phyloP scores from a whole-genome alignment of 2,329 filamentous ascomycete genomes.

The Pyrenochaeta sp. region DNA sequence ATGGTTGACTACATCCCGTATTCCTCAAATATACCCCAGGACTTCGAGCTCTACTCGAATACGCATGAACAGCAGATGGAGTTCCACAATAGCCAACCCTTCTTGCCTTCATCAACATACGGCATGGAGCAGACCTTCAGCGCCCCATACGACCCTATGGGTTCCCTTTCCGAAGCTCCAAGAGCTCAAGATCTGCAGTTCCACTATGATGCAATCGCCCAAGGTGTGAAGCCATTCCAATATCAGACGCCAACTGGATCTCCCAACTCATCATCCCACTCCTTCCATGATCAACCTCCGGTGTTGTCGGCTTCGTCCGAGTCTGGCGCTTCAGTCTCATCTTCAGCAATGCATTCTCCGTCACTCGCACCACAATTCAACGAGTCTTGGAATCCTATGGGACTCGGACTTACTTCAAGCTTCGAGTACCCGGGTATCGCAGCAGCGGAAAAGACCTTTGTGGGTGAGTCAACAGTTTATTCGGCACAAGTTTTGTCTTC shows the following conservation, averaged over 20 bases:
- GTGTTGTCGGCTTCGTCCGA: slow-evolving; percentile 59
- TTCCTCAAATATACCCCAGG: slow-evolving; percentile 43
- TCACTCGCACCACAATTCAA: slow-evolving; percentile 68
- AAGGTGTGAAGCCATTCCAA: slow-evolving; percentile 48
- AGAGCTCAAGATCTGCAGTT: slow-evolving; percentile 48
- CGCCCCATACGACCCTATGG: slow-evolving; percentile 46
- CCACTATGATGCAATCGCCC: slow-evolving; percentile 46
- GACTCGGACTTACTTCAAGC: slow-evolving; percentile 67
- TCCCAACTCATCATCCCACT: slow-evolving; percentile 55
- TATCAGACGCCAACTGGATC: slow-evolving; percentile 53
- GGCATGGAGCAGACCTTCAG: slow-evolving; percentile 49
- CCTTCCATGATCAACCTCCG: slow-evolving; percentile 58
- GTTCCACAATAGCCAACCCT: slow-evolving; percentile 40
- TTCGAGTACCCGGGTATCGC: slow-evolving; percentile 62
- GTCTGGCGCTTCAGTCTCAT: slow-evolving; percentile 61
- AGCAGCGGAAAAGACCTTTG: slow-evolving; percentile 57
- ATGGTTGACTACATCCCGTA: slow-evolving; percentile 50
- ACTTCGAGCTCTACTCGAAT: slow-evolving; percentile 50
- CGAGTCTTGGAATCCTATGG: slow-evolving; percentile 67
- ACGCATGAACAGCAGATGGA: slow-evolving; percentile 45
- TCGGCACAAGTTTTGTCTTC: slow-evolving; percentile 32
- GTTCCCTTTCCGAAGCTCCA: slow-evolving; percentile 42
- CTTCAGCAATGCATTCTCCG: slow-evolving; percentile 61
- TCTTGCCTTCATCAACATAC: slow-evolving; percentile 38
- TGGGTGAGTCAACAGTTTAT: slow-evolving; percentile 59